Evolutionary conservation across 306 rosid species (phyloP), one percentile per base, ranked within the genome.

Genomic region (Vigna hirtella): DNA sequence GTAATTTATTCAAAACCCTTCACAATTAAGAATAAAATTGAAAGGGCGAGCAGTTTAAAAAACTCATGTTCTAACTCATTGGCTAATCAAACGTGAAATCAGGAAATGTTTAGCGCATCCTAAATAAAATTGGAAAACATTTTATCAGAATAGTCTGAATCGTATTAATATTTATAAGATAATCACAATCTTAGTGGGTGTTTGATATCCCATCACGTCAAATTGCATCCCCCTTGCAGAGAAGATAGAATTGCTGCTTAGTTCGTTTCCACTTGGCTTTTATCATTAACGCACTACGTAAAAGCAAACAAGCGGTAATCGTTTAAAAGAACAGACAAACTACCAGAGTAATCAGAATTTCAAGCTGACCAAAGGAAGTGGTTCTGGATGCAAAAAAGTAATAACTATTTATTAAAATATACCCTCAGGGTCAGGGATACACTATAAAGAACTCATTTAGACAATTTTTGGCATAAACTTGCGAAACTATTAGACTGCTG

Each of bases 1-100:
- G 28, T 8, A 64, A 62, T 34, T 64, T 48, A 77, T 51, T 56
- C 17, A 74, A 72, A 56, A 28, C 65, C 58, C 61, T 62, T 70
- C 9, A 51, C 53, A 52, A 45, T 28, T 20, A 62, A 58, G 15
- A 15, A 69, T 40, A 76, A 8, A 65, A 50, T 9, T 45, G 26
- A 49, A 38, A 26, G 80, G 61, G 12, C 55, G 80, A 51, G 12
- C 55, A 30, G 18, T 18, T 51, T 14, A n/a, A 18, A 26, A 26
- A 53, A 52, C 9, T 22, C 45, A 22, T 40, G 56, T 56, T 68
- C 57, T 11, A 30, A 38, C 81, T 42, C 9, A 12, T 43, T 53
- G 61, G 40, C 50, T 22, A 17, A 24, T 20, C 24, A 50, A 79
- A 59, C 16, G 38, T 20, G 53, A 49, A 70, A 7, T 12, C 17